phyloP scores from a whole-genome alignment of 805 yeast species.

The Yamadazyma sp. region DNA sequence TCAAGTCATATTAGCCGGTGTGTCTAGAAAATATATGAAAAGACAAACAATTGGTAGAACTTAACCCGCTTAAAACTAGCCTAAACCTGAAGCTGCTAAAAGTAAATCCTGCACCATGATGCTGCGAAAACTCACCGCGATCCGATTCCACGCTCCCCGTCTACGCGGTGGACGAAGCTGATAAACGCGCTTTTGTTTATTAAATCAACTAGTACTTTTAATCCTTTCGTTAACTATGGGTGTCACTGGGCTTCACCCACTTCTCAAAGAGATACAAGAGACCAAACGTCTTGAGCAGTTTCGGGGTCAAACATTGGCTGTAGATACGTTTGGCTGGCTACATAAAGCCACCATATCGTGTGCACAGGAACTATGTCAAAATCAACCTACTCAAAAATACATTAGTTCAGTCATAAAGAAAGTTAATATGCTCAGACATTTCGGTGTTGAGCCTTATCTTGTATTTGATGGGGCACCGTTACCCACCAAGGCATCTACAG shows the following conservation, averaged over 20 bases:
- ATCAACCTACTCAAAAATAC: constrained; percentile 68
- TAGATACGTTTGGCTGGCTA: constrained; percentile 97
- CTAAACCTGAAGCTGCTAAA: too few species aligned
- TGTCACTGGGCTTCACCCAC: constrained; percentile 78
- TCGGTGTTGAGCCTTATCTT: constrained; percentile 76
- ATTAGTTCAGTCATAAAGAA: constrained; percentile 67
- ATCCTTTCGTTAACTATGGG: too few species aligned
- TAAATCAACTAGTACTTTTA: too few species aligned
- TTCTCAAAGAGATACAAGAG: constrained; percentile 70
- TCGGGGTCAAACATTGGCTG: constrained; percentile 76
- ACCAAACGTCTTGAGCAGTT: constrained; percentile 57
- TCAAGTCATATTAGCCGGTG: background rate
- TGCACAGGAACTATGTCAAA: constrained; percentile 76
- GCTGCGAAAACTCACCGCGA: too few species aligned
- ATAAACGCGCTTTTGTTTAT: too few species aligned
- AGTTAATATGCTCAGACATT: constrained; percentile 61
- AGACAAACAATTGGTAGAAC: too few species aligned
- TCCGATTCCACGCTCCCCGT: too few species aligned
- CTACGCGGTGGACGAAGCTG: too few species aligned
- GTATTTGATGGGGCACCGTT: constrained; percentile 93
- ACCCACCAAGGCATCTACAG: constrained; percentile 77
- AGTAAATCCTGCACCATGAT: constrained; percentile 1
- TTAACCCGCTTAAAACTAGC: too few species aligned
- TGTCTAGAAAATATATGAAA: background rate
- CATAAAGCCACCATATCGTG: constrained; percentile 84